Base-by-base conservation (phyloP, 768 basidiomycete genomes). In the Tylopilus subfusipes region DNA sequence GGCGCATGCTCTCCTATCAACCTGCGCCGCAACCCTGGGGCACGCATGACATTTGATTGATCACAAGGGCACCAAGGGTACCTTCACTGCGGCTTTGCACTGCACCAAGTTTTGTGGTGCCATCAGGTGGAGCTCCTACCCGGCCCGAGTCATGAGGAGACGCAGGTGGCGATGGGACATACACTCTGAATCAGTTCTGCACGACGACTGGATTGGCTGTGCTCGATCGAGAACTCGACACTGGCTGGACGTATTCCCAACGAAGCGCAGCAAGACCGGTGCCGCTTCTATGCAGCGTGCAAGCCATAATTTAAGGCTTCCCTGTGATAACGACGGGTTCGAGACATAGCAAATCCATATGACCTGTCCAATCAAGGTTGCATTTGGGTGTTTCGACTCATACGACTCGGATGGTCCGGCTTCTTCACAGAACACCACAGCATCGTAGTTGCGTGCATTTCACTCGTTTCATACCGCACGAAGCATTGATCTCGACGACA, bases 231-330 rank as follows among this genome's bases (percentile, higher is more conserved):
- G 55, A 50, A 56, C 27, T 3, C 36, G 25, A 42, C 29, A 29
- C 42, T 36, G 14, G 30, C 25, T 48, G 18, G 31, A 42, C 13
- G 33, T 48, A 18, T 45, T 24, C 45, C 24, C 16, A 42, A 52
- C 49, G n/a, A 29, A 46, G 49, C 62, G 53, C 50, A 48, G 57
- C 48, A 52, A 47, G 45, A 65, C 57, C 61, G 33, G 59, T 64
- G 62, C 55, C 18, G 18, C 58, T 66, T 65, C 66, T 65, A 55
- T 47, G 29, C 53, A 55, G 29, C 42, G 42, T 59, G 56, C 51
- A 51, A 27, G 33, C 39, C 55, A 39, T 64, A 36, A 51, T 52
- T 11, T 36, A 36, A 22, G 27, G 27, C 53, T 53, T 63, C 55
- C 47, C 42, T 22, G 31, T 42, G 34, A 56, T 29, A 50, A 39